Evolutionary conservation across 164 flowering plant species (phyloP).

Genomic region (Aristolochia californica): DNA sequence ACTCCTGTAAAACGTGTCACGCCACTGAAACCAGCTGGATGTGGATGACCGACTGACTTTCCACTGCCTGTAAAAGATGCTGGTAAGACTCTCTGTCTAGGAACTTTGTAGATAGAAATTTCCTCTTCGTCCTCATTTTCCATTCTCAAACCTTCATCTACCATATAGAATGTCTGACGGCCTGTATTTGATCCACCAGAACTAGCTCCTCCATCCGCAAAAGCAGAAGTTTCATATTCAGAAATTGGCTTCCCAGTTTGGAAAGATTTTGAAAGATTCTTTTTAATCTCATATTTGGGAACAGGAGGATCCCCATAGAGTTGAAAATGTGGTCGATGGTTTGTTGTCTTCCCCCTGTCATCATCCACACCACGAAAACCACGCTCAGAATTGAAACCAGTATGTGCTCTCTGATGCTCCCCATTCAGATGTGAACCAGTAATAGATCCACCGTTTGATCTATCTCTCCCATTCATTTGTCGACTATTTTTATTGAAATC

Average conservation of each 20-base stretch:
- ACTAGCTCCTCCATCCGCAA: constrained; percentile 16
- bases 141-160: constrained; percentile 14
- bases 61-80: constrained; percentile 38
- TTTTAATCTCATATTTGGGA: constrained; percentile 7
- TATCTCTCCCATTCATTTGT: not conserved
- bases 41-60: constrained; percentile 23
- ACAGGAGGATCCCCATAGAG: not conserved
- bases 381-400: not conserved
- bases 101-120: constrained; percentile 26
- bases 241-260: constrained; percentile 17
- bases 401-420: not conserved
- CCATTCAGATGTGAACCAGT: not conserved
- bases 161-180: constrained; percentile 18
- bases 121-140: constrained; percentile 6
- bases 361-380: not conserved
- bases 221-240: constrained; percentile 13
- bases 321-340: constrained; percentile 1
- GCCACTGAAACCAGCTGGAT: constrained; percentile 34
- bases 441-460: not conserved
- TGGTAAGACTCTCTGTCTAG: constrained; percentile 42
- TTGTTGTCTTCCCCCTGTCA: not conserved
- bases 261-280: constrained; percentile 46
- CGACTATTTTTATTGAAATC: not conserved
- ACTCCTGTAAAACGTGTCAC: constrained; percentile 28
- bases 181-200: constrained; percentile 19